Percentiles rank a stretch among this genome's conserved stretches.
Conservation (phyloP, 352 stramenopile genomes). For the Phytophthora uliginosa region DNA sequence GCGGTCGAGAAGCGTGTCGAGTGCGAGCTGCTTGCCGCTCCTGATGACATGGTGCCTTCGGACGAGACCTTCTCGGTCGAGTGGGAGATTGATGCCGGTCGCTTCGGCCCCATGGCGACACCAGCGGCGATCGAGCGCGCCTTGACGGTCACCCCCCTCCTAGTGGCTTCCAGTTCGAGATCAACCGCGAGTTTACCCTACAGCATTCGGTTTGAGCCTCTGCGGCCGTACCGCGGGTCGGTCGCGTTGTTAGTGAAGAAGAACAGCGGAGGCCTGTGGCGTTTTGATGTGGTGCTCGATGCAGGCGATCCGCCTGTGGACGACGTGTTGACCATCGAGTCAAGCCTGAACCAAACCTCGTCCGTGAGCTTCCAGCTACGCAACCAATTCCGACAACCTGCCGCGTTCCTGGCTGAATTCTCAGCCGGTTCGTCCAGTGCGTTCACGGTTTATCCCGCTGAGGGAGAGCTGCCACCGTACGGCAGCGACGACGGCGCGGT, state of each 20-base stretch:
- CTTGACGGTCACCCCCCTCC: constrained; percentile 53
- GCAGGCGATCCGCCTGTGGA: constrained; percentile 85
- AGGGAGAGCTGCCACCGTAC: constrained; percentile 82
- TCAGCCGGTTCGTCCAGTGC: constrained; percentile 87
- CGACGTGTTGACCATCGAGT: constrained; percentile 91
- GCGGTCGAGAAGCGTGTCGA: constrained; percentile 67
- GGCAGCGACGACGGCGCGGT: constrained; percentile 72
- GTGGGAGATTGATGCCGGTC: constrained; percentile 72
- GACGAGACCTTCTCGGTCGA: constrained; percentile 63
- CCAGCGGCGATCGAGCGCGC: constrained; percentile 58
- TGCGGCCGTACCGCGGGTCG: constrained; percentile 84
- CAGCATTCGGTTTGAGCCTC: constrained; percentile 84
- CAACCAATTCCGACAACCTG: constrained; percentile 86
- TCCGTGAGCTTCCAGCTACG: constrained; percentile 89
- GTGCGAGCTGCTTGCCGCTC: constrained; percentile 69
- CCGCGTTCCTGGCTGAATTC: constrained; percentile 90
- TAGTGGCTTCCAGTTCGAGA: constrained; percentile 4
- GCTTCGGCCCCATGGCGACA: constrained; percentile 66
- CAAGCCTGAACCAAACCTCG: constrained; percentile 86
- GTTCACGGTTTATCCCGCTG: constrained; percentile 89
- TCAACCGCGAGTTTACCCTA: constrained; percentile 47
- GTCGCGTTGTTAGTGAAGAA: constrained; percentile 86
- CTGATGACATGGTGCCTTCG: constrained; percentile 48
- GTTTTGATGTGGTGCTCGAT: constrained; percentile 89
- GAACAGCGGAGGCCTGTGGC: constrained; percentile 86